Conservation (phyloP, 2,329 filamentous ascomycete genomes). For the Fusarium austroafricanum region DNA sequence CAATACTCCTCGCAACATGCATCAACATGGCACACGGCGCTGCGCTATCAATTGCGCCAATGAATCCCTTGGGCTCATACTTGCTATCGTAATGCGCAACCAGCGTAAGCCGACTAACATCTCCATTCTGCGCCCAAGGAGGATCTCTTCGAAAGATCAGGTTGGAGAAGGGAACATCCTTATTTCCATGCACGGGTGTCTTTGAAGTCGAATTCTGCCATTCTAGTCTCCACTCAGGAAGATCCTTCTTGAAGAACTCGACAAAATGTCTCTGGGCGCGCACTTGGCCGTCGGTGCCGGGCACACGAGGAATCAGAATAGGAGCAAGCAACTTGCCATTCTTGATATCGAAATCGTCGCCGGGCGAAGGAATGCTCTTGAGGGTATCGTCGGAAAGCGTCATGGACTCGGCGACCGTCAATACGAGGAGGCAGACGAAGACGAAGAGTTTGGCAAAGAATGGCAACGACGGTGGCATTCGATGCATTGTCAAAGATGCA, state of each 20-base stretch:
- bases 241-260: slow-evolving; percentile 78
- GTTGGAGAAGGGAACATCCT: slow-evolving; percentile 84
- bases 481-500: slow-evolving; percentile 33
- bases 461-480: slow-evolving; percentile 27
- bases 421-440: slow-evolving; percentile 35
- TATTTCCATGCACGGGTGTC: slow-evolving; percentile 79
- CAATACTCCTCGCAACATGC: slow-evolving; percentile 84
- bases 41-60: slow-evolving; percentile 93
- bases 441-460: slow-evolving; percentile 36
- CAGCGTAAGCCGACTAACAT: slow-evolving; percentile 83
- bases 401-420: slow-evolving; percentile 55
- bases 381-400: slow-evolving; percentile 81
- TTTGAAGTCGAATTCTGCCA: slow-evolving; percentile 92
- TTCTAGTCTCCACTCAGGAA: slow-evolving; percentile 82
- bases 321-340: slow-evolving; percentile 82
- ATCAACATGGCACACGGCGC: slow-evolving; percentile 94
- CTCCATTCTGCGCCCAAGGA: slow-evolving; percentile 79
- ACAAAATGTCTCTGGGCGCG: slow-evolving; percentile 84
- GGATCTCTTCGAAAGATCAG: slow-evolving; percentile 89
- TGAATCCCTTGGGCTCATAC: slow-evolving; percentile 82
- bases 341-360: slow-evolving; percentile 81
- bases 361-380: slow-evolving; percentile 75
- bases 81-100: slow-evolving; percentile 96
- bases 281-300: slow-evolving; percentile 81
- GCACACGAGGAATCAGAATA: slow-evolving; percentile 87